Evolutionary conservation across 1,284 basidiomycete species (phyloP).

Genomic region (Ceratorhiza oryzae-sativae): DNA sequence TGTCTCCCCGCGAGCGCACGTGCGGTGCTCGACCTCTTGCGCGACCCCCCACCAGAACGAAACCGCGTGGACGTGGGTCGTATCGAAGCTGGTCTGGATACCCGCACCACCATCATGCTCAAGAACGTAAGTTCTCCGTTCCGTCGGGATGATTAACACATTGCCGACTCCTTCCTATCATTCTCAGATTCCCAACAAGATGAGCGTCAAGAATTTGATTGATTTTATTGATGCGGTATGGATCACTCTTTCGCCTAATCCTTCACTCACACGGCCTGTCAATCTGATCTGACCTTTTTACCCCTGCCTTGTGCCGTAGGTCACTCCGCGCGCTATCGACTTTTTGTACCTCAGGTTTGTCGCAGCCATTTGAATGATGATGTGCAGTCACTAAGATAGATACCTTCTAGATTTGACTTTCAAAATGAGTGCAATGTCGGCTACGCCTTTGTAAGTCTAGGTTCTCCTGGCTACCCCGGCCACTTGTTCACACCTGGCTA

Average conservation of each 20-base stretch:
- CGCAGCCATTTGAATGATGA: slow-evolving; percentile 53
- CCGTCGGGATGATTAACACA: not conserved
- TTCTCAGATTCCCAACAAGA: slow-evolving; percentile 49
- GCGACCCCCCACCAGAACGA: slow-evolving; percentile 54
- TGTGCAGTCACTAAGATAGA: not conserved
- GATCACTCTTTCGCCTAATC: not conserved
- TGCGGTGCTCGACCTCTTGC: slow-evolving; percentile 21
- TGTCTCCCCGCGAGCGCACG: slow-evolving; percentile 33
- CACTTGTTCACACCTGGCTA: not conserved
- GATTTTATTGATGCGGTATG: slow-evolving; percentile 70
- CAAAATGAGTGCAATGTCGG: slow-evolving; percentile 73
- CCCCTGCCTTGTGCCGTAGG: slow-evolving; percentile 28
- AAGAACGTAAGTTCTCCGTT: slow-evolving; percentile 67
- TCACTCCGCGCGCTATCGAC: slow-evolving; percentile 69
- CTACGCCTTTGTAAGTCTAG: slow-evolving; percentile 55
- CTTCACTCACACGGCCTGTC: not conserved
- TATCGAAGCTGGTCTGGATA: slow-evolving; percentile 79
- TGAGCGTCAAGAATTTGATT: slow-evolving; percentile 77
- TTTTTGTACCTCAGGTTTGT: slow-evolving; percentile 75
- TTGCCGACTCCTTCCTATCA: not conserved
- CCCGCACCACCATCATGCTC: slow-evolving; percentile 82
- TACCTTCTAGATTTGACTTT: slow-evolving; percentile 43
- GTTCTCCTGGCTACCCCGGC: slow-evolving; percentile 7
- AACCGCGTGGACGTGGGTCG: slow-evolving; percentile 73
- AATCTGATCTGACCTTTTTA: not conserved